Conservation (phyloP, 2,329 filamentous ascomycete species). For the Septoria petroselini region DNA sequence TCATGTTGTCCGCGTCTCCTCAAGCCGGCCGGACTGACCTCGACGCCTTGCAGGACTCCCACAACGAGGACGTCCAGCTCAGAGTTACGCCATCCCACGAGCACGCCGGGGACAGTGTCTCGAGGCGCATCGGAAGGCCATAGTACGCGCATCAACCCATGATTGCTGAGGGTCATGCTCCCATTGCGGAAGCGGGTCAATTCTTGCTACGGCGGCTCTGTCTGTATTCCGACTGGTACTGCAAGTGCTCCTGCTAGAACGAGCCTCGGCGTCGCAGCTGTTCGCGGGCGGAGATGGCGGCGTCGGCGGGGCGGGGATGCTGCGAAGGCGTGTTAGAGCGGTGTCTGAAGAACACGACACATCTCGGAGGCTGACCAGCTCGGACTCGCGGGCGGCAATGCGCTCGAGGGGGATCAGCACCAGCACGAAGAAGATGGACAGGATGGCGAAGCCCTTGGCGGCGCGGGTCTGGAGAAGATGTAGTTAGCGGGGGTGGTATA, state of each 20-base stretch:
- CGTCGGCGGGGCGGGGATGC: constrained; percentile 76
- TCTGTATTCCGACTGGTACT: too few relatives aligned
- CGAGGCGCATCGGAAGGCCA: constrained; percentile 82
- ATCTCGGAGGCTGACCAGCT: constrained; percentile 60
- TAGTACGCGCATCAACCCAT: constrained; percentile 92
- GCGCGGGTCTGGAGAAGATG: constrained; percentile 65
- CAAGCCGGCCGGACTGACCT: too few relatives aligned
- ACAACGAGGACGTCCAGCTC: constrained; percentile 86
- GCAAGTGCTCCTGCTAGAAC: too few relatives aligned
- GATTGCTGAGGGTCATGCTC: constrained; percentile 65
- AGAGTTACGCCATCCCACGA: constrained; percentile 95
- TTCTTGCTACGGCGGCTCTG: too few relatives aligned
- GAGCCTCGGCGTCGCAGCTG: constrained; percentile 91
- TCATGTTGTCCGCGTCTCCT: too few relatives aligned
- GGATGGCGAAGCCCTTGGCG: constrained; percentile 75
- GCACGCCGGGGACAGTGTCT: constrained; percentile 72
- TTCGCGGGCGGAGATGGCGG: constrained; percentile 89
- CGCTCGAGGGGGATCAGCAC: constrained; percentile 80
- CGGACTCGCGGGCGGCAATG: constrained; percentile 75
- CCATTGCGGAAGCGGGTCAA: constrained; percentile 44
- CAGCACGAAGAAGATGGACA: constrained; percentile 80
- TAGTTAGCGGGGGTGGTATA: neutral
- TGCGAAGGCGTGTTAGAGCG: constrained; percentile 42
- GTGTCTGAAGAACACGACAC: constrained; percentile 3
- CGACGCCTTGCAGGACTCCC: constrained; percentile 82